A percentile compares a stretch with the other conserved stretches of the same genome.
phyloP scores from a whole-genome alignment of 495 filamentous ascomycete species.

The Aspergillus asperescens region DNA sequence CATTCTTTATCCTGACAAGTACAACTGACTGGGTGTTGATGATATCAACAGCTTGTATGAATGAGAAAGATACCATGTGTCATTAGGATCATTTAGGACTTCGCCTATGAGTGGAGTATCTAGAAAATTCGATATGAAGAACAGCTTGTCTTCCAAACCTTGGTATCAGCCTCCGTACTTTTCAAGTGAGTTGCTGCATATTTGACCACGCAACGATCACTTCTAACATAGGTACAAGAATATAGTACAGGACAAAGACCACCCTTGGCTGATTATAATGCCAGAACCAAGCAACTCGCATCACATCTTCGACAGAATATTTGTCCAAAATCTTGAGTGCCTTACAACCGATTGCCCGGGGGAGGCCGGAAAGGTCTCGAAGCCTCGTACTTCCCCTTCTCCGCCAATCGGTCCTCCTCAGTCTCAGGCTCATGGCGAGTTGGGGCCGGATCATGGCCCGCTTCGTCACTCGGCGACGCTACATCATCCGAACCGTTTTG shows the following conservation, averaged over 20 bases:
- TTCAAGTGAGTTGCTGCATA: not conserved
- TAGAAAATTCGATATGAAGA: too few species aligned
- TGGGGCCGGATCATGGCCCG: constrained; percentile 75
- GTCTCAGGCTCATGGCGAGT: constrained; percentile 76
- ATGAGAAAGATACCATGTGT: too few species aligned
- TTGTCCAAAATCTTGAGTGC: not conserved
- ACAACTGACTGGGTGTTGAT: too few species aligned
- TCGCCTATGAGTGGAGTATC: too few species aligned
- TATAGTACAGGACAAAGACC: constrained; percentile 6
- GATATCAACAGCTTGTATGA: too few species aligned
- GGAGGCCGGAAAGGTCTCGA: constrained; percentile 63
- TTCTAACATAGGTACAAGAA: constrained; percentile 1
- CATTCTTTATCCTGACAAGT: too few species aligned
- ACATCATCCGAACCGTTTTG: constrained; percentile 49
- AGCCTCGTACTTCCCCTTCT: constrained; percentile 90
- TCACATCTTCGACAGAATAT: not conserved
- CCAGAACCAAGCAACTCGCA: too few species aligned
- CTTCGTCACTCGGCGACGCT: constrained; percentile 73
- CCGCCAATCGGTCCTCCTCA: constrained; percentile 60
- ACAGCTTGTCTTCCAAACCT: too few species aligned
- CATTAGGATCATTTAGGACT: too few species aligned
- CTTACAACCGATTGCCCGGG: constrained; percentile 73
- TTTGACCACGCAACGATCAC: not conserved
- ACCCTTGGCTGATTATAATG: not conserved
- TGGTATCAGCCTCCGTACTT: too few species aligned